Evolutionary conservation across 495 filamentous ascomycete genomes (phyloP).

Genomic region (Aspergillus taichungensis): DNA sequence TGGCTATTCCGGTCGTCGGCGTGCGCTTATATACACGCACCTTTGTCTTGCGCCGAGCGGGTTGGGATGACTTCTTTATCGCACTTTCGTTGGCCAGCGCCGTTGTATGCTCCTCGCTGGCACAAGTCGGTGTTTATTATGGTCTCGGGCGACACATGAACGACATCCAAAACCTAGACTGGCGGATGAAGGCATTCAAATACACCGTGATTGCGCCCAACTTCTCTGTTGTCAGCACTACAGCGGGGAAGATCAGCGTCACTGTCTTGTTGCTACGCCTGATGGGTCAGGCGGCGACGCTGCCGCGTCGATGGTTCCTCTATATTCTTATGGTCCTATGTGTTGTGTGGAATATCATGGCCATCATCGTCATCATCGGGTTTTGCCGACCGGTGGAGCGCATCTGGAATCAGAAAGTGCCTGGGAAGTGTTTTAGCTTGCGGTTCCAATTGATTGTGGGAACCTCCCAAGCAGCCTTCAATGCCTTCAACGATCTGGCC

Average conservation of each 20-base stretch:
- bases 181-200: conserved; percentile 2
- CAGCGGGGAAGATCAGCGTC: conserved; percentile 8
- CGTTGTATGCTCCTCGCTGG: conserved; percentile 5
- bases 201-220: conserved; percentile 8
- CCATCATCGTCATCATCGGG: conserved; percentile 5
- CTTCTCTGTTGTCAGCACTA: conserved; percentile 10
- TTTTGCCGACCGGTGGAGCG: conserved; percentile 7
- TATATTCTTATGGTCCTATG: conserved; percentile 5
- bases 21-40: conserved; percentile 2
- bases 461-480: conserved; percentile 6
- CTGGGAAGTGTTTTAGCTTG: conserved; percentile 1
- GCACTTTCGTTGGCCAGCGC: conserved; percentile 4
- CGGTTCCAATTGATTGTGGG: conserved; percentile 2
- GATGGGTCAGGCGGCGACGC: conserved; percentile 2
- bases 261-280: conserved; percentile 7
- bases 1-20: background rate
- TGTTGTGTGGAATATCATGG: conserved; percentile 2
- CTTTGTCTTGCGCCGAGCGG: background rate
- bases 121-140: conserved; percentile 4
- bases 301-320: conserved; percentile 2
- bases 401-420: conserved; percentile 4
- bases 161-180: background rate
- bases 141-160: conserved; percentile 3
- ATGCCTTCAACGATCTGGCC: conserved; percentile 1
- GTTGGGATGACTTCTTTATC: conserved; percentile 11